Evolutionary conservation across 805 yeast species (phyloP).

Genomic region (Kuraishia piskuri): DNA sequence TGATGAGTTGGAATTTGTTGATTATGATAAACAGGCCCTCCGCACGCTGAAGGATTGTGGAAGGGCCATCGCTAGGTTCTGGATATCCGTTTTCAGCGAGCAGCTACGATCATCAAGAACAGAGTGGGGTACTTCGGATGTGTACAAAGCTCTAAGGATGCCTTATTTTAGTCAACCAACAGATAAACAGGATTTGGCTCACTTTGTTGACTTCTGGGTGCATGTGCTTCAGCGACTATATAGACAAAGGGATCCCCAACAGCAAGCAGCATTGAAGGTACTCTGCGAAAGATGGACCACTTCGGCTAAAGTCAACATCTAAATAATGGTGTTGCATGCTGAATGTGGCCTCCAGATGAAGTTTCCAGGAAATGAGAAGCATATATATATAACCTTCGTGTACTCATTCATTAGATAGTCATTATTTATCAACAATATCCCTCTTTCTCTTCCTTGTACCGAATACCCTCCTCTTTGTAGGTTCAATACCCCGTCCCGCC

Average conservation of each 20-base stretch:
- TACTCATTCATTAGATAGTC: background rate
- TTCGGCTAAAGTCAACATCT: too few relatives aligned
- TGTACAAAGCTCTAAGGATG: constrained; percentile 14
- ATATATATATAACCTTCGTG: too few relatives aligned
- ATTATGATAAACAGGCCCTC: constrained; percentile 31
- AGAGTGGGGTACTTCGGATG: constrained; percentile 13
- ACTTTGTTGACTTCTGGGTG: constrained; percentile 46
- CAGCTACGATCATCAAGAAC: constrained; percentile 24
- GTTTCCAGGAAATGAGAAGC: too few relatives aligned
- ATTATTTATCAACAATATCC: background rate
- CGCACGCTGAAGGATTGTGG: constrained; percentile 33
- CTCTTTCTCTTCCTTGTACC: background rate
- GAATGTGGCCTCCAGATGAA: too few relatives aligned
- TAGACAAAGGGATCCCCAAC: constrained; percentile 20
- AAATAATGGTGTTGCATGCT: too few relatives aligned
- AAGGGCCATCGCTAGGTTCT: constrained; percentile 32
- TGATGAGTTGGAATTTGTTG: constrained; percentile 43
- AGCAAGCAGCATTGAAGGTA: constrained; percentile 10
- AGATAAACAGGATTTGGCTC: constrained; percentile 18
- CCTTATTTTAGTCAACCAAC: constrained; percentile 18
- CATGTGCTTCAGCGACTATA: constrained; percentile 35
- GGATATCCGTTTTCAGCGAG: constrained; percentile 50
- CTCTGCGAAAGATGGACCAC: background rate
- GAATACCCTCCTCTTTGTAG: background rate
- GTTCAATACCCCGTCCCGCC: background rate